A percentile compares a stretch with the other conserved stretches of the same genome.
Evolutionary conservation across 228 moss, liverwort and hornwort genomes (phyloP).

Genomic region (Sphagnum magellanicum): DNA sequence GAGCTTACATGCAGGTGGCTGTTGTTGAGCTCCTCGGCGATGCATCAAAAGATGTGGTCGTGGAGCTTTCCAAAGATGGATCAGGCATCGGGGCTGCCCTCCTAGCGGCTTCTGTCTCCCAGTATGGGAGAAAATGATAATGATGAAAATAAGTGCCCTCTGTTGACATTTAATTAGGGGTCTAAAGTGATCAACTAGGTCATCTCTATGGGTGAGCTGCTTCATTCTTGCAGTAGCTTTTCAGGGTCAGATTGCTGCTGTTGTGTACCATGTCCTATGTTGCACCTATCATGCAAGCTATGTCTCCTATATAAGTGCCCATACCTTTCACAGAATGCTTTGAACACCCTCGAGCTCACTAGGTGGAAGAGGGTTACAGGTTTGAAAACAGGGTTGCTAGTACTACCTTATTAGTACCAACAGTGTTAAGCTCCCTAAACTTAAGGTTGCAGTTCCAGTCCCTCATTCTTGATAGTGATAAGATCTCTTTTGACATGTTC

Average conservation of each 20-base stretch:
- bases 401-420: neutral
- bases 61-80: constrained; percentile 72
- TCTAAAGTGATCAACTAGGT: constrained; percentile 10
- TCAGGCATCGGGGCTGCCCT: constrained; percentile 82
- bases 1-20: constrained; percentile 48
- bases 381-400: constrained; percentile 9
- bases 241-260: constrained; percentile 5
- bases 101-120: constrained; percentile 64
- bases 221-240: constrained; percentile 9
- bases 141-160: constrained; percentile 10
- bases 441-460: constrained; percentile 1
- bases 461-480: neutral
- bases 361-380: constrained; percentile 1
- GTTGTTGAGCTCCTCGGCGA: constrained; percentile 58
- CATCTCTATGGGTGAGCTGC: constrained; percentile 4
- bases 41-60: constrained; percentile 35
- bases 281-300: constrained; percentile 4
- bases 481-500: constrained; percentile 10
- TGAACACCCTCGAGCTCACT: constrained; percentile 1
- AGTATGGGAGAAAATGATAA: constrained; percentile 29
- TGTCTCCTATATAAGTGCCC: constrained; percentile 32
- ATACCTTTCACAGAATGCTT: neutral
- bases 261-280: constrained; percentile 16
- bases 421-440: constrained; percentile 5
- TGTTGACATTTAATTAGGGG: constrained; percentile 4